These are phyloP conservation scores for Fusarium goolgardi DNA, from an alignment of 2,329 filamentous ascomycete species.

Conservation along the genomic window DNA sequence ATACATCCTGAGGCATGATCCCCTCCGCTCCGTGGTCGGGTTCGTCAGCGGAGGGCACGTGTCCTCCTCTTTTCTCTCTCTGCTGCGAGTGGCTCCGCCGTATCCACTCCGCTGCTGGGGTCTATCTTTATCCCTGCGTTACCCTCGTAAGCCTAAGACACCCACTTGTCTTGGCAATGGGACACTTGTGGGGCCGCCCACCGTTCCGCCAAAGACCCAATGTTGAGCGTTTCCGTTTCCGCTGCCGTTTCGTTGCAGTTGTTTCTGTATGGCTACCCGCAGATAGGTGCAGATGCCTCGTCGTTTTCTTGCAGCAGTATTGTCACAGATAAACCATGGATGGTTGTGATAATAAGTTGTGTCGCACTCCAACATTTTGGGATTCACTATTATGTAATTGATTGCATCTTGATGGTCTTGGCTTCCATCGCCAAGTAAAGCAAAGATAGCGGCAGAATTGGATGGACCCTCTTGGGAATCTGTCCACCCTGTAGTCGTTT, in stretches of 20 bases:
- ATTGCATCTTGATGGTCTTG: constrained; percentile 27
- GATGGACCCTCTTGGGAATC: neutral
- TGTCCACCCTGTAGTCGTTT: constrained; percentile 7
- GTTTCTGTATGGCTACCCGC: constrained; percentile 6
- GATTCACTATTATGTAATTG: constrained; percentile 26
- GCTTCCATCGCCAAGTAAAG: constrained; percentile 5
- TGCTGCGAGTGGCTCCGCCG: constrained; percentile 33
- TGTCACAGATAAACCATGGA: constrained; percentile 30
- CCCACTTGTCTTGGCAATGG: constrained; percentile 32
- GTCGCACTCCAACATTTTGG: constrained; percentile 14
- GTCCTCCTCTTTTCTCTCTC: constrained; percentile 17
- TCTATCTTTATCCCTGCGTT: constrained; percentile 14
- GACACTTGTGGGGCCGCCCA: constrained; percentile 33
- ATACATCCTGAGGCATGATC: neutral
- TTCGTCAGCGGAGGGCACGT: constrained; percentile 36
- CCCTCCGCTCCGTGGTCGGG: constrained; percentile 28
- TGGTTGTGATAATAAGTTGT: constrained; percentile 4
- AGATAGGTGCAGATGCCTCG: constrained; percentile 10
- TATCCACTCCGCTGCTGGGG: constrained; percentile 25
- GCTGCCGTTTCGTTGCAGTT: constrained; percentile 17
- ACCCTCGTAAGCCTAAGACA: constrained; percentile 21
- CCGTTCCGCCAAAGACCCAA: constrained; percentile 33
- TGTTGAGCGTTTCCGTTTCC: constrained; percentile 12
- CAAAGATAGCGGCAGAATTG: constrained; percentile 9
- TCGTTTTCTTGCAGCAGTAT: constrained; percentile 21